These are phyloP conservation scores for Urostyla sp. DNA, from an alignment of 73 alveolate genomes.

Conservation along the genomic window DNA sequence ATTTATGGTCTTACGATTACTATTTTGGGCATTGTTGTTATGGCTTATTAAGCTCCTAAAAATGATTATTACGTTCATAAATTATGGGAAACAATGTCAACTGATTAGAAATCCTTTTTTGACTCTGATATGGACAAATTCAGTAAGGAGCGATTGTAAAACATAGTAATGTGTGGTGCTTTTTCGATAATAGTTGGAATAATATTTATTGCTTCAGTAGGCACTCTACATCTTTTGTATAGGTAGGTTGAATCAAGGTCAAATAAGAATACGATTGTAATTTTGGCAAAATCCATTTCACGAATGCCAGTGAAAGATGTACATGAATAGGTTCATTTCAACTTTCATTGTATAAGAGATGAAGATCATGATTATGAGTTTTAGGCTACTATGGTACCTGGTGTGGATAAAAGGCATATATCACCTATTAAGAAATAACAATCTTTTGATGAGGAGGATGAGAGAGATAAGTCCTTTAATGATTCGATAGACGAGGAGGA, in stretches of 20 bases:
- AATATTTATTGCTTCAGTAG: not conserved
- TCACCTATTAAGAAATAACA: too few relatives aligned
- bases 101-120: conserved; percentile 26
- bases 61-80: not conserved
- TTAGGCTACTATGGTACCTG: too few relatives aligned
- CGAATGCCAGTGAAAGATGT: conserved; percentile 22
- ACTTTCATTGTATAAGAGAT: not conserved
- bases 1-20: conserved; percentile 5
- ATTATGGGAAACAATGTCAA: conserved; percentile 12
- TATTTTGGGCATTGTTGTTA: conserved; percentile 8
- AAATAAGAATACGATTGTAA: conserved; percentile 40
- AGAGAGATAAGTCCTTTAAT: too few relatives aligned
- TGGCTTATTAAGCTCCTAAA: not conserved
- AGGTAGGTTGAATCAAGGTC: conserved; percentile 10
- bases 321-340: conserved; percentile 21
- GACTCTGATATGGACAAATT: conserved; percentile 1
- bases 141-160: not conserved
- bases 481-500: too few relatives aligned
- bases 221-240: conserved; percentile 5
- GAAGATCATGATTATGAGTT: conserved; percentile 45
- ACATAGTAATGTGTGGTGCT: conserved; percentile 5
- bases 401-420: too few relatives aligned
- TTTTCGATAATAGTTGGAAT: conserved; percentile 21
- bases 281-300: too few relatives aligned
- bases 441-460: too few relatives aligned